Evolutionary conservation across 805 yeast genomes (phyloP), one percentile per base, ranked within the genome.

Genomic region (Candida coquimbonensis): DNA sequence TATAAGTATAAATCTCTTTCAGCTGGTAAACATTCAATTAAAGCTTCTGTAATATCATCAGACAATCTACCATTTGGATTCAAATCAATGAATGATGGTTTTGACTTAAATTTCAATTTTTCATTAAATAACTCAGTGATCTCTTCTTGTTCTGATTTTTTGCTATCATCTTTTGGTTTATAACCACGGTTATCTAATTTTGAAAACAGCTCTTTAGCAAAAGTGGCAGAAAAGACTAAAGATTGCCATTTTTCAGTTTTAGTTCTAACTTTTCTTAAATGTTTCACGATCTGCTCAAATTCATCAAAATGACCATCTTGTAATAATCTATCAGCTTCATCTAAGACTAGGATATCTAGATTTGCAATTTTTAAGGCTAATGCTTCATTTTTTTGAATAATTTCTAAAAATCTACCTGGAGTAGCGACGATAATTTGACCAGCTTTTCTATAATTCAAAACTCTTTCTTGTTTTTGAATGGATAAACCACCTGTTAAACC

Each of bases 231-330:
- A 59, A 87, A 93, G n/a, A 93, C 88, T 54, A 90, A 68, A 1
- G 96, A 87, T 67, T 93, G 99, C 74, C 89, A 77, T 46, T 60
- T 64, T 4, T 47, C 55, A 51, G 70, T 72, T 48, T 62, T 69
- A 17, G 70, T 75, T 64, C 82, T 74, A 55, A 63, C 68, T 64
- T 69, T 73, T 24, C 66, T 66, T 47, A 93, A 63, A 14, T 84
- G 63, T 45, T 83, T 87, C 49, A 91, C 67, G 48, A 87, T 83
- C 57, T 80, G 83, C 54, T 84, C 95, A 52, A 93, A 77, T 62
- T 93, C 99, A 49, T 87, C 95, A 61, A 91, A 93, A 65, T 90
- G 98, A 3, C 98, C 97, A 59, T 90, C 96, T 64, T 91, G 96
- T 43, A 93, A 72, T 51, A 93, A 68, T 63, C 99, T 74, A 69